These are phyloP conservation scores for Musa itinerans DNA, from an alignment of 176 grass and related monocot genomes.

Conservation along the genomic window DNA sequence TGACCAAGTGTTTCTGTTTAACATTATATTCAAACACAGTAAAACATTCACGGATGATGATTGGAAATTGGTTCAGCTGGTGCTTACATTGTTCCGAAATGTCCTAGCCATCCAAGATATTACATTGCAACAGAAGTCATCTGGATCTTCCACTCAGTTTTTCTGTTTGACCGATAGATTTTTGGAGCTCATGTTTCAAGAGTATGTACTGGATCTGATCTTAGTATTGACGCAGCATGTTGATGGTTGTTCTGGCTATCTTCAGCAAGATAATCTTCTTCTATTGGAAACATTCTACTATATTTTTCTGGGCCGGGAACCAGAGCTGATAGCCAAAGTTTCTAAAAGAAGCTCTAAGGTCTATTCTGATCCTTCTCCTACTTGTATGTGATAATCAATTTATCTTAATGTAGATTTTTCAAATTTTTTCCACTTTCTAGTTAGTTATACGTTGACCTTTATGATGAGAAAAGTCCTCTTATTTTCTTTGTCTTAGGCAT, in stretches of 20 bases:
- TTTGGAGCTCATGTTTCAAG: constrained; percentile 87
- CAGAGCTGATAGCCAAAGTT: constrained; percentile 70
- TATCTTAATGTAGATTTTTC: not conserved
- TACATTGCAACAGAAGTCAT: constrained; percentile 75
- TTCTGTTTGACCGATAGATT: constrained; percentile 60
- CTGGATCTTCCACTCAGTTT: constrained; percentile 60
- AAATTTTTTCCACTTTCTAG: constrained; percentile 9
- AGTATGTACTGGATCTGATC: constrained; percentile 94
- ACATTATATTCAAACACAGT: constrained; percentile 37
- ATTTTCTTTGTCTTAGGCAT: not conserved
- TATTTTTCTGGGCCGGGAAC: constrained; percentile 67
- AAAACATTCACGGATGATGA: constrained; percentile 83
- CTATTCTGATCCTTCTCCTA: not conserved
- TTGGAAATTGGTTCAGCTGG: constrained; percentile 93
- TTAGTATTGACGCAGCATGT: constrained; percentile 88
- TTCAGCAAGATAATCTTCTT: constrained; percentile 81
- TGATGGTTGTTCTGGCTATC: constrained; percentile 67
- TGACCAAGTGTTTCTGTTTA: not conserved
- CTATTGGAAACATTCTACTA: constrained; percentile 85
- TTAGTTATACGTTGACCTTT: not conserved
- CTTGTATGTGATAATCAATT: not conserved
- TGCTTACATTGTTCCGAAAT: constrained; percentile 88
- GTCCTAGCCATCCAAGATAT: constrained; percentile 82
- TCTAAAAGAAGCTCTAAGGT: constrained; percentile 48
- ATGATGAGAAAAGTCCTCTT: not conserved